Percentiles rank a stretch among this genome's conserved stretches.
phyloP scores from a whole-genome alignment of 768 basidiomycete species.

The Boletus barrowsii region DNA sequence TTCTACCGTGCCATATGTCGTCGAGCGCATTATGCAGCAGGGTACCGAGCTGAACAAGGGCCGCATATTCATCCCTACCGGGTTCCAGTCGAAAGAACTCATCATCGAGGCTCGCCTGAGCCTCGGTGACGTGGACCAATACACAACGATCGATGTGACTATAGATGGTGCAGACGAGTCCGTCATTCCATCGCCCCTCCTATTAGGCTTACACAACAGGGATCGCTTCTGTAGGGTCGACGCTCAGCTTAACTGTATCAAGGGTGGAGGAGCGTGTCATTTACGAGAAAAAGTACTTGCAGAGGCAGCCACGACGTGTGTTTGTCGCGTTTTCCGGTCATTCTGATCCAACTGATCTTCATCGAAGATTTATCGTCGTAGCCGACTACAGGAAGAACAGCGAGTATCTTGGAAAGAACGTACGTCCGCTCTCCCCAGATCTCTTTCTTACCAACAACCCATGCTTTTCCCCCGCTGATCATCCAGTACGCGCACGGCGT shows the following conservation, averaged over 20 bases:
- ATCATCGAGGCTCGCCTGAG: constrained; percentile 76
- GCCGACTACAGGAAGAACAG: constrained; percentile 97
- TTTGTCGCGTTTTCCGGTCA: neutral
- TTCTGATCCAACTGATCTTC: constrained; percentile 47
- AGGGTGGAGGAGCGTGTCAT: constrained; percentile 96
- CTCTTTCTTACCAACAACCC: neutral
- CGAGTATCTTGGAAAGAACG: constrained; percentile 73
- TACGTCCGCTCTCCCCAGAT: constrained; percentile 38
- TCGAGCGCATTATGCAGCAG: constrained; percentile 89
- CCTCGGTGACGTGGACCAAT: constrained; percentile 88
- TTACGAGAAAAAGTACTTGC: constrained; percentile 96
- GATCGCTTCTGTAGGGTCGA: constrained; percentile 62
- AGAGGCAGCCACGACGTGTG: constrained; percentile 84
- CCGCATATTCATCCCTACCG: constrained; percentile 88
- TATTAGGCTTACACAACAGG: neutral
- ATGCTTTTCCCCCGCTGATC: neutral
- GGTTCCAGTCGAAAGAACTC: constrained; percentile 95
- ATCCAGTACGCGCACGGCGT: constrained; percentile 80
- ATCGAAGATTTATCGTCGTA: constrained; percentile 69
- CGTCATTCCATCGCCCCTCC: constrained; percentile 25
- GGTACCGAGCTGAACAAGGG: constrained; percentile 70
- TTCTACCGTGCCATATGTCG: constrained; percentile 94
- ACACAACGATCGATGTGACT: constrained; percentile 89
- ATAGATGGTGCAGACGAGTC: constrained; percentile 98
- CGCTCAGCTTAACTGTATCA: constrained; percentile 83